These are phyloP conservation scores for Acanthamoeba triangularis DNA, from an alignment of 208 protist genomes.

Conservation along the genomic window DNA sequence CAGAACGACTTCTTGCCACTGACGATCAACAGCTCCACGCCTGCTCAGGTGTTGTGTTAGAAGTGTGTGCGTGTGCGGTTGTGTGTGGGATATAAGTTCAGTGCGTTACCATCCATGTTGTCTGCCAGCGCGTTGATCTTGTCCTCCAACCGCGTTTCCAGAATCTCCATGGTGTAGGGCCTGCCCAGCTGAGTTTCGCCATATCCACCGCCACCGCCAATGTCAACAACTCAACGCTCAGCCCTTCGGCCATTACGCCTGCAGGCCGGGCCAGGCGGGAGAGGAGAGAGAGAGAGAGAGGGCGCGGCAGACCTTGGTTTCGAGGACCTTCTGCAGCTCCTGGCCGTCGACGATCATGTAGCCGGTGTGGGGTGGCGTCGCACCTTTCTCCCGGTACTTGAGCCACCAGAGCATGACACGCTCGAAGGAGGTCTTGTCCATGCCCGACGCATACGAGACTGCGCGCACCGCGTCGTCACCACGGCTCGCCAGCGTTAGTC, in stretches of 20 bases:
- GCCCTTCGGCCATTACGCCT: not conserved
- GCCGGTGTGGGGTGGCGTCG: not conserved
- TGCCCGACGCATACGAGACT: not conserved
- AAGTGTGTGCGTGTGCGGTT: no score
- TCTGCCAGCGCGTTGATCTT: not conserved
- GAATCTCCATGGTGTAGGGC: conserved; percentile 20
- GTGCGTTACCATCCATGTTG: conserved; percentile 59
- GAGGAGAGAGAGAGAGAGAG: not conserved
- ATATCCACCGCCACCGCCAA: no score
- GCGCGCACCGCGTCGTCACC: not conserved
- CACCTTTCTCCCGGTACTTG: not conserved
- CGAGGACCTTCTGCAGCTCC: not conserved
- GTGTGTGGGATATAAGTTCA: no score
- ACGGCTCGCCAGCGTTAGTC: not conserved
- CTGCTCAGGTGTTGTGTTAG: not conserved
- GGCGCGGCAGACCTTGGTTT: not conserved
- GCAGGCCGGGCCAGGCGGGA: no score
- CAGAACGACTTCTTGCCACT: not conserved
- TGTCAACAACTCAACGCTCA: not conserved
- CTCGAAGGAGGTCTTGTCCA: conserved; percentile 17
- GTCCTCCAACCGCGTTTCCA: not conserved
- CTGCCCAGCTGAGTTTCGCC: not conserved
- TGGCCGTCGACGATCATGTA: not conserved
- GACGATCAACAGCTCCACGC: conserved; percentile 38
- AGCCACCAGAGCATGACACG: conserved; percentile 42